These are phyloP conservation scores for Boletus coccyginus DNA, from an alignment of 768 basidiomycete genomes.

Conservation along the genomic window DNA sequence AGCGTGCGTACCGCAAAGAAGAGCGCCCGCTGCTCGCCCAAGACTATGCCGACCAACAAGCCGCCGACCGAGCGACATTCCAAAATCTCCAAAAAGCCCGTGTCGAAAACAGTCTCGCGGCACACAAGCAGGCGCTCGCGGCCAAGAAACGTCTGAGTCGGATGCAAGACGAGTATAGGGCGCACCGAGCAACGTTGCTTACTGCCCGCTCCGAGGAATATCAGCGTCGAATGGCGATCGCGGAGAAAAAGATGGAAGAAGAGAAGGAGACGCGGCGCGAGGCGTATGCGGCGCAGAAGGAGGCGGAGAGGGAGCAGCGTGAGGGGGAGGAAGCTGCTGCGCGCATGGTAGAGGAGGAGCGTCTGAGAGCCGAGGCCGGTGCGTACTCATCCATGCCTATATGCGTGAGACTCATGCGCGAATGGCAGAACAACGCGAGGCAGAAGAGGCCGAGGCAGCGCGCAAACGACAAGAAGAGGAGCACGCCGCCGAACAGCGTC, in stretches of 20 bases:
- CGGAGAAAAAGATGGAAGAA: slow-evolving; percentile 70
- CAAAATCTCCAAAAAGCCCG: slow-evolving; percentile 57
- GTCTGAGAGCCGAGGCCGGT: slow-evolving; percentile 51
- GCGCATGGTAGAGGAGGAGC: slow-evolving; percentile 39
- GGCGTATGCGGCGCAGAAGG: slow-evolving; percentile 57
- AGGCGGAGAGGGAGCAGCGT: slow-evolving; percentile 38
- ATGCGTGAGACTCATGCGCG: slow-evolving; percentile 1
- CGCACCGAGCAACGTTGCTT: slow-evolving; percentile 51
- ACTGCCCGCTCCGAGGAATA: slow-evolving; percentile 65
- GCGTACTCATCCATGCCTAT: slow-evolving; percentile 17
- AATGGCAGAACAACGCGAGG: slow-evolving; percentile 48
- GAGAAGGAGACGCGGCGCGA: slow-evolving; percentile 76
- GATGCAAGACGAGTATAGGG: slow-evolving; percentile 69
- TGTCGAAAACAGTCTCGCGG: slow-evolving; percentile 49
- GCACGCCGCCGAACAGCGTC: slow-evolving; percentile 46
- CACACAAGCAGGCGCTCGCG: slow-evolving; percentile 65
- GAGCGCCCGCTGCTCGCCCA: slow-evolving; percentile 81
- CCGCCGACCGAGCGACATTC: slow-evolving; percentile 68
- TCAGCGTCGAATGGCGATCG: slow-evolving; percentile 47
- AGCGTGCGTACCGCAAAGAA: slow-evolving; percentile 92
- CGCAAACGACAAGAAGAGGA: slow-evolving; percentile 65
- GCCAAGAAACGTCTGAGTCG: slow-evolving; percentile 73
- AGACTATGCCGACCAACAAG: slow-evolving; percentile 87
- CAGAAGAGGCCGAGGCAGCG: slow-evolving; percentile 53
- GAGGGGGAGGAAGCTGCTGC: slow-evolving; percentile 24